Evolutionary conservation across 2,329 filamentous ascomycete species (phyloP), one percentile per base, ranked within the genome.

Genomic region (Curvularia sp.): DNA sequence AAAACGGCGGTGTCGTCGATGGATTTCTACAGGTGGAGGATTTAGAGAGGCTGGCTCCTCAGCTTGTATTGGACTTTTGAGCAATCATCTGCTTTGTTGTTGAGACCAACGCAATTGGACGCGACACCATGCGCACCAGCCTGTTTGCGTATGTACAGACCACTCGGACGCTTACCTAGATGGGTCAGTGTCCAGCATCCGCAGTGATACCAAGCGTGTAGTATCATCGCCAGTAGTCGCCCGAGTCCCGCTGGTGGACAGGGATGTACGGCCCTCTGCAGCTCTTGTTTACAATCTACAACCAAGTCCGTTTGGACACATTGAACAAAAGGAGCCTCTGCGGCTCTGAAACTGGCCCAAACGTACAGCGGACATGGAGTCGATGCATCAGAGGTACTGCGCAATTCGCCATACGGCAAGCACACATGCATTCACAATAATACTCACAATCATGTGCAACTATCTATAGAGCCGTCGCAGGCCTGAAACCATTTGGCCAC

Each of bases 11-110:
- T 60, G 61, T 68, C 50, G 62, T 67, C 65, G 82, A 86, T 57
- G 87, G 86, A 3, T 93, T 93, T 71, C 74, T 94, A 34, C 91
- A 95, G 85, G 89, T 96, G 45, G 92, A 96, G 73, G 93, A 97
- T 80, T 74, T 98, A 59, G 93, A 97, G 80, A 95, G 92, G 78
- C 82, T 96, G 68, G 90, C 91, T 13, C 91, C 91, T 54, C 92
- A 96, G 77, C 80, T 97, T 71, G 78, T 96, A 68, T 82, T 97
- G 74, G 94, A 98, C 77, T 90, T 97, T 63, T 97, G 71, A 80
- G 41, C 19, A 36, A 36, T 7, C 21, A 3, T 10, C 36, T 27
- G n/a, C 5, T 42, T 36, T 18, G 25, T 10, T 13, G 9, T 8
- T 13, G 23, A 27, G 9, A 42, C 25, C 13, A 10, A n/a, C n/a